Conservation (phyloP, 306 rosid genomes). For the Coriaria nepalensis region DNA sequence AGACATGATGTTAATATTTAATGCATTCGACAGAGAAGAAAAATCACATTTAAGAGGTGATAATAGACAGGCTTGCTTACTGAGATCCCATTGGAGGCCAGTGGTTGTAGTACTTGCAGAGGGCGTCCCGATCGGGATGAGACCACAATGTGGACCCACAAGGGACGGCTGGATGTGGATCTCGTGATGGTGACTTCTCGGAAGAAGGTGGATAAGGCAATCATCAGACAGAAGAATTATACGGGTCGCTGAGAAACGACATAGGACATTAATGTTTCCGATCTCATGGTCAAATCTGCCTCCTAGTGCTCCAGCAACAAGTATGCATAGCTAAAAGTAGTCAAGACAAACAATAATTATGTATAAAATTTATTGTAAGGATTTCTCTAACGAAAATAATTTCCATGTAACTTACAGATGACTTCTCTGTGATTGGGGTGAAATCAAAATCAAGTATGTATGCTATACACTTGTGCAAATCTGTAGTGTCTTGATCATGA, state of each 20-base stretch:
- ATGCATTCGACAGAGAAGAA: no score
- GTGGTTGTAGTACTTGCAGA: conserved; percentile 76
- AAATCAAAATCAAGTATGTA: conserved; percentile 39
- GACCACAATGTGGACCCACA: conserved; percentile 96
- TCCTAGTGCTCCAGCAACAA: conserved; percentile 89
- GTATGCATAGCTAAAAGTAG: conserved; percentile 54
- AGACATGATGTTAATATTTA: no score
- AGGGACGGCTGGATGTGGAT: conserved; percentile 54
- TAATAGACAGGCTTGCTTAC: conserved; percentile 29
- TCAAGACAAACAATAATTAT: no score
- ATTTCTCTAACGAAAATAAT: no score
- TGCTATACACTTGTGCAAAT: conserved; percentile 75
- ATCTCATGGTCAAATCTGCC: conserved; percentile 97
- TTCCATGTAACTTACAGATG: conserved; percentile 40
- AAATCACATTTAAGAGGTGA: no score
- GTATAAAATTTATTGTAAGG: no score
- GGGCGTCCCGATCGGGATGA: conserved; percentile 72
- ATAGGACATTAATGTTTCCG: conserved; percentile 80
- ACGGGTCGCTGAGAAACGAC: conserved; percentile 46
- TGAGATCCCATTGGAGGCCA: conserved; percentile 84
- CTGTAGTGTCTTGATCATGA: conserved; percentile 89
- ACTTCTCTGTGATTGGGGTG: conserved; percentile 29
- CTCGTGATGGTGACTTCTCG: conserved; percentile 49
- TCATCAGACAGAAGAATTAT: conserved; percentile 76
- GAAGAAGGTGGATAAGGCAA: conserved; percentile 78